A percentile compares a stretch with the other conserved stretches of the same genome.
Evolutionary conservation across 805 yeast species (phyloP).

Genomic region (Metschnikowia drakensbergensis): DNA sequence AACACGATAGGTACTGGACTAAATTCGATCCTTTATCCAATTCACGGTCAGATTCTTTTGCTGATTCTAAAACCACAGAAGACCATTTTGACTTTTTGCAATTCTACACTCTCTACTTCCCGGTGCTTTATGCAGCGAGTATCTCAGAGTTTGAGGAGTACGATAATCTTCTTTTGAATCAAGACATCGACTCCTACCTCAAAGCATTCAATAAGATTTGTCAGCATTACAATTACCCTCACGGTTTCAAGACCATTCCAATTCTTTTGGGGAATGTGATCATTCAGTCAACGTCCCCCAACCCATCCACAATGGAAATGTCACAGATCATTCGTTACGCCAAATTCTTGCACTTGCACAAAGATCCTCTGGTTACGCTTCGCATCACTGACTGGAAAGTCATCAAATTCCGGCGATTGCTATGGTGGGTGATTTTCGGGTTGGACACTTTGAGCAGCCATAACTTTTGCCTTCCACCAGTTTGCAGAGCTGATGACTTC

Average conservation of each 20-base stretch:
- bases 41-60: conserved; percentile 6
- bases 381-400: conserved; percentile 45
- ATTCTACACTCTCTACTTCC: conserved; percentile 48
- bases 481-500: conserved; percentile 49
- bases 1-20: conserved; percentile 51
- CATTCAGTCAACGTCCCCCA: conserved; percentile 51
- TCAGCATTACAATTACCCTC: conserved; percentile 49
- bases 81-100: conserved; percentile 38
- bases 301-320: conserved; percentile 53
- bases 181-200: conserved; percentile 48
- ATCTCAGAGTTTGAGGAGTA: conserved; percentile 58
- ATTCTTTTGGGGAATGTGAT: conserved; percentile 46
- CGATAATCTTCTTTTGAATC: conserved; percentile 43
- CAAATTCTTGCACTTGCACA: conserved; percentile 51
- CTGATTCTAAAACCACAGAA: conserved; percentile 13
- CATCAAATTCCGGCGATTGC: conserved; percentile 49
- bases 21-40: conserved; percentile 16
- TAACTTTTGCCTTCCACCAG: conserved; percentile 53
- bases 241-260: conserved; percentile 41
- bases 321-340: conserved; percentile 55
- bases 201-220: conserved; percentile 48
- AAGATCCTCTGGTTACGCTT: conserved; percentile 56
- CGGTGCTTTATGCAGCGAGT: conserved; percentile 55
- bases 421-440: conserved; percentile 69
- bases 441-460: conserved; percentile 55